Evolutionary conservation across 2,329 filamentous ascomycete species (phyloP).

Genomic region (Colletotrichum tofieldiae): DNA sequence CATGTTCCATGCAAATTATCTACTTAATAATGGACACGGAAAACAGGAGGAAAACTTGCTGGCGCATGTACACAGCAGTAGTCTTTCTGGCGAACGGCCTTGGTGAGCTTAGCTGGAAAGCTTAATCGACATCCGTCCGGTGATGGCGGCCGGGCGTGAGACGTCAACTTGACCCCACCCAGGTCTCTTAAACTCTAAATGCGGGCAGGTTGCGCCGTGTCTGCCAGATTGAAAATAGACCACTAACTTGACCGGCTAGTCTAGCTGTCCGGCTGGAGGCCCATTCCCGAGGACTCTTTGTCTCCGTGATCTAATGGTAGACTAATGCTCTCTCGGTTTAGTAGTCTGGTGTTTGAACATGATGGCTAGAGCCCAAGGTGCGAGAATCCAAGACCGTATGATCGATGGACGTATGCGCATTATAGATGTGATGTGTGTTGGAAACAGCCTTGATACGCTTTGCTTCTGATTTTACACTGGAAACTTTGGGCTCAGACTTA

Average conservation of each 20-base stretch:
- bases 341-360: too few species aligned
- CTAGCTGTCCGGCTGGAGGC: background rate
- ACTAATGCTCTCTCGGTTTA: background rate
- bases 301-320: background rate
- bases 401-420: too few species aligned
- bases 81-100: background rate
- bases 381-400: background rate
- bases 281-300: background rate
- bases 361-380: too few species aligned
- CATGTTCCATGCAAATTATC: too few species aligned
- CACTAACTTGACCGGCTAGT: too few species aligned
- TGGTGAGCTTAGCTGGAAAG: conserved; percentile 10
- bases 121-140: conserved; percentile 8
- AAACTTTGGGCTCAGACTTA: conserved; percentile 29
- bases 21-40: too few species aligned
- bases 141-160: conserved; percentile 18
- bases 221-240: background rate
- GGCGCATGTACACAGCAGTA: background rate
- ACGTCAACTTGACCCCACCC: conserved; percentile 30
- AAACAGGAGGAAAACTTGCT: background rate
- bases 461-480: background rate
- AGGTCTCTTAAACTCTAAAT: conserved; percentile 19
- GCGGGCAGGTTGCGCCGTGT: background rate
- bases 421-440: too few species aligned
- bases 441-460: too few species aligned